phyloP scores from a whole-genome alignment of 202 grass and related monocot species.

The Dendrocalamus latiflorus region DNA sequence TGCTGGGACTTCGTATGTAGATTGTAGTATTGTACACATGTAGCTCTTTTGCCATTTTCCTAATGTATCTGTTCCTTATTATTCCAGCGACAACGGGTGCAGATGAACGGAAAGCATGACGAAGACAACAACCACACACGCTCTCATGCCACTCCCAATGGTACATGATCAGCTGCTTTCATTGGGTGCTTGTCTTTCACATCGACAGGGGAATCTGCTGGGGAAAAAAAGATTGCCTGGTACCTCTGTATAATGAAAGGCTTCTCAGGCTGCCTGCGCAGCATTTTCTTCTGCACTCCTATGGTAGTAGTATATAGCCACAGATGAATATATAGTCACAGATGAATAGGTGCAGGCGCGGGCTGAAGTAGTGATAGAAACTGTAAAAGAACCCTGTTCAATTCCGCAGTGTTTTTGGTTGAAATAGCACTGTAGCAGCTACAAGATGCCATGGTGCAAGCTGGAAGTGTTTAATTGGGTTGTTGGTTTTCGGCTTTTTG shows the following conservation, averaged over 20 bases:
- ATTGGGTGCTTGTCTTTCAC: not conserved
- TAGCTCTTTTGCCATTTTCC: not conserved
- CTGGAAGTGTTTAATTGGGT: no score
- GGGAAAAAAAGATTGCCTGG: not conserved
- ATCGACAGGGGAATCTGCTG: conserved; percentile 1
- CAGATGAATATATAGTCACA: not conserved
- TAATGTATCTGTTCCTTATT: not conserved
- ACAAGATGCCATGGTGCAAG: no score
- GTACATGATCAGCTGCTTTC: conserved; percentile 39
- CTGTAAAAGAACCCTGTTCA: not conserved
- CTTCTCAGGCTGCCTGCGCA: not conserved
- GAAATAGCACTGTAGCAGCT: no score
- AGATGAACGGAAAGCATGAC: conserved; percentile 80
- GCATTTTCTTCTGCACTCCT: not conserved
- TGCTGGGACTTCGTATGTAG: not conserved
- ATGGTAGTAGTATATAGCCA: not conserved
- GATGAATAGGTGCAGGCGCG: not conserved
- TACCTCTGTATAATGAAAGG: conserved; percentile 1
- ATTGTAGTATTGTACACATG: not conserved
- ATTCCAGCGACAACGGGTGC: conserved; percentile 71
- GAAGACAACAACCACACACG: conserved; percentile 58
- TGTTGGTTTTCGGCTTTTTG: no score
- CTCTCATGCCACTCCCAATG: conserved; percentile 43
- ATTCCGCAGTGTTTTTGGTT: no score
- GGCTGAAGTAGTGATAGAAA: not conserved